Evolutionary conservation across 2,329 filamentous ascomycete genomes (phyloP), one percentile per base, ranked within the genome.

Genomic region (Cladosporium austrohemisphaericum): DNA sequence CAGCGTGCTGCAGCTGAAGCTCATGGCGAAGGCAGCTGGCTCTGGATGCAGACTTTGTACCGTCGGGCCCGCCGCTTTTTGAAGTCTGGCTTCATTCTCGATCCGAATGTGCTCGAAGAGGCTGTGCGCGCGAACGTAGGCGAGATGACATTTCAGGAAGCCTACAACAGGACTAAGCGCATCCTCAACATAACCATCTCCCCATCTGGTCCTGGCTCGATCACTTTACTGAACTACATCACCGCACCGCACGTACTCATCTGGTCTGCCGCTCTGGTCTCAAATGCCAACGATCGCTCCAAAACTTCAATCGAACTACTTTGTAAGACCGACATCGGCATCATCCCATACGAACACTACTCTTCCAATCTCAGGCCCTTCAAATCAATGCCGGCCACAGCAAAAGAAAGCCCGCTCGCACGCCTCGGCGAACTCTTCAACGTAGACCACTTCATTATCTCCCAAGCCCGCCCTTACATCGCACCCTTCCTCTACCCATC

Each of bases 371-470:
- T 20, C 10, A 25, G 29, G 20, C 37, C 22, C 28, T 40, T 40
- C 33, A 26, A 29, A 19, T 11, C n/a, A 25, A 23, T 19, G 6
- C 26, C 25, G 5, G 26, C 33, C 7, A 41, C 20, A 22, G n/a
- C n/a, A n/a, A n/a, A 45, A 45, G 41, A 37, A 33, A 31, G 23
- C n/a, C 82, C 82, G 1, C 76, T 93, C 1, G 77, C 81, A 47
- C 80, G 88, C 31, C 83, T 93, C 23, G 81, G 85, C 5, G 86
- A 92, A 69, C 79, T 92, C 9, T 93, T 93, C 76, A 94, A 94
- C 65, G 88, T 94, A 46, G 94, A 95, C 64, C 91, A 96, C 72
- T 96, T 94, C 70, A 89, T 97, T 56, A 83, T 97, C 57, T 93
- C 87, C 56, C 92, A 96, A 71, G 90, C 92, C 1, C 79, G 91